These are phyloP conservation scores for Naganishia randhawae DNA, from an alignment of 768 basidiomycete genomes.

Conservation along the genomic window DNA sequence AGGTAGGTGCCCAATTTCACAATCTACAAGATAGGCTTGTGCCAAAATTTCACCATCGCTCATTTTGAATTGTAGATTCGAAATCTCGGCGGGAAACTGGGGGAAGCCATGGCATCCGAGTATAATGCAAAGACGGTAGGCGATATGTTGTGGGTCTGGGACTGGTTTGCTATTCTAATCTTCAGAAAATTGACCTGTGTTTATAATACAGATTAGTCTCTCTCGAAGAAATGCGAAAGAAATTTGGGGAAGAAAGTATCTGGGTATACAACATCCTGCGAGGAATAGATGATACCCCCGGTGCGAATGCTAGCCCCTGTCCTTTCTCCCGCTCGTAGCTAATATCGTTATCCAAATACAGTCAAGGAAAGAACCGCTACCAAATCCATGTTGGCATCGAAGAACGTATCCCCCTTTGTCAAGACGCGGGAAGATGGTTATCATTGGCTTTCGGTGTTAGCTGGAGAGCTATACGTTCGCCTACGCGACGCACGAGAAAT, in stretches of 20 bases:
- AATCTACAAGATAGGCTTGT: not conserved
- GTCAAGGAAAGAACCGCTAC: conserved; percentile 78
- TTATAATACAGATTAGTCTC: conserved; percentile 41
- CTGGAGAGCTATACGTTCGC: conserved; percentile 81
- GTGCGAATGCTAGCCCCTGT: conserved; percentile 50
- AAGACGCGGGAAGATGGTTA: conserved; percentile 69
- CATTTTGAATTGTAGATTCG: conserved; percentile 62
- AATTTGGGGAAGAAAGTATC: conserved; percentile 56
- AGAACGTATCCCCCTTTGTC: conserved; percentile 79
- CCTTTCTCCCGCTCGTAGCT: not conserved
- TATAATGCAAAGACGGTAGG: conserved; percentile 85
- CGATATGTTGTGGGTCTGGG: conserved; percentile 72
- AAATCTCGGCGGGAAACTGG: conserved; percentile 90
- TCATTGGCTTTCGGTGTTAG: conserved; percentile 87
- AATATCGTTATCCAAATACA: conserved; percentile 45
- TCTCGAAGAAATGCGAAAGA: conserved; percentile 52
- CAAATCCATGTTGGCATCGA: conserved; percentile 95
- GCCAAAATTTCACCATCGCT: not conserved
- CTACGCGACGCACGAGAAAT: conserved; percentile 73
- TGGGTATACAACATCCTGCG: conserved; percentile 92
- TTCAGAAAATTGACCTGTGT: not conserved
- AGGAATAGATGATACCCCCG: conserved; percentile 81
- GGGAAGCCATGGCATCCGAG: conserved; percentile 76
- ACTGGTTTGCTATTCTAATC: not conserved
- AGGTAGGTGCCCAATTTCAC: conserved; percentile 49